Evolutionary conservation across 1,139 yeast species (phyloP).

Genomic region (Ashbya aceris): DNA sequence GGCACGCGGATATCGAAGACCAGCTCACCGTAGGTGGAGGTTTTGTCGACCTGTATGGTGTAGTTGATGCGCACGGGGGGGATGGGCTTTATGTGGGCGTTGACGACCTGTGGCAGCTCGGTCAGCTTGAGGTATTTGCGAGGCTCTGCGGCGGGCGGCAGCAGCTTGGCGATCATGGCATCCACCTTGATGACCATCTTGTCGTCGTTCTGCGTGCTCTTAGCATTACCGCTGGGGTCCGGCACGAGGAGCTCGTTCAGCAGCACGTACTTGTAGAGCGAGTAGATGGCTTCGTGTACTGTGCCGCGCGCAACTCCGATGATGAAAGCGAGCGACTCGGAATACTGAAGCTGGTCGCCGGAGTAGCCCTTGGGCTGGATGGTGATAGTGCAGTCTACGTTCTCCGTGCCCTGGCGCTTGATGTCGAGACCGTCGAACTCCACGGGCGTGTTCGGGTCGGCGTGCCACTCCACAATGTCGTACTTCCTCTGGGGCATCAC

Average conservation of each 20-base stretch:
- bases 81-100: slow-evolving; percentile 56
- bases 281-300: slow-evolving; percentile 77
- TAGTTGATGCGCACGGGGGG: slow-evolving; percentile 74
- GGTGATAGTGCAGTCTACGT: slow-evolving; percentile 62
- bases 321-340: slow-evolving; percentile 56
- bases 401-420: slow-evolving; percentile 63
- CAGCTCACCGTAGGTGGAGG: slow-evolving; percentile 72
- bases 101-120: slow-evolving; percentile 64
- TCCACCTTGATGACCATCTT: slow-evolving; percentile 59
- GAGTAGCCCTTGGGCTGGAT: slow-evolving; percentile 71
- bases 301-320: slow-evolving; percentile 72
- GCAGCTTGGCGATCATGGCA: slow-evolving; percentile 37
- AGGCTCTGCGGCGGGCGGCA: slow-evolving; percentile 6
- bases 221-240: slow-evolving; percentile 13
- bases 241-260: slow-evolving; percentile 22
- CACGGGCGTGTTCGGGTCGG: slow-evolving; percentile 38
- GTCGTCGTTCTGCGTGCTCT: slow-evolving; percentile 33
- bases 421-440: slow-evolving; percentile 87
- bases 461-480: slow-evolving; percentile 63
- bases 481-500: slow-evolving; percentile 8
- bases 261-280: slow-evolving; percentile 71
- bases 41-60: slow-evolving; percentile 63
- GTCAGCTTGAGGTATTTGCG: slow-evolving; percentile 49
- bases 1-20: slow-evolving; percentile 64
- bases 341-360: slow-evolving; percentile 49